Base-by-base conservation (phyloP, 306 rosid species). In the Prunus salicina region DNA sequence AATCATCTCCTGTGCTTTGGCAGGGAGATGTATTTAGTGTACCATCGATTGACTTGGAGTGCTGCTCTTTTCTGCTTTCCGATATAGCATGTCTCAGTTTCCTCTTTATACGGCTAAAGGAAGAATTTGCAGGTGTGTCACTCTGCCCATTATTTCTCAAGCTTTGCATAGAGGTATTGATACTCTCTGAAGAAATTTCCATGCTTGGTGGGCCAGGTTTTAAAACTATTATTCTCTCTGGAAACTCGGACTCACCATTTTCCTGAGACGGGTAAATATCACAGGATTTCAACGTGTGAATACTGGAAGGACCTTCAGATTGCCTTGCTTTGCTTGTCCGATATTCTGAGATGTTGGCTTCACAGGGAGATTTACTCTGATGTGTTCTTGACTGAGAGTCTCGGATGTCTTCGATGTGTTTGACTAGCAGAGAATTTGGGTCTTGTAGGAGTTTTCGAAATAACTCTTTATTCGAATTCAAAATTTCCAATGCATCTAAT, bases 381-480 rank as follows among this genome's bases (percentile, higher is more conserved):
- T 73, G 74, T 55, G 84, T 82, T 74, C 77, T 83, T 73, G 52
- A 74, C 67, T 85, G 87, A 76, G 90, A 76, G 61, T 83, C 86
- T 43, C 52, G 74, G 4, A 76, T 72, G 77, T 84, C 85, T 58
- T 88, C 85, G 7, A 88, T 85, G 81, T 82, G 88, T 79, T 91
- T 91, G 20, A 82, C 93, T 70, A 89, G 38, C 72, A 90, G 67
- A 73, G 97, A 90, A 76, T 84, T 86, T 4, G 96, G 96, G 74
- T 94, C 97, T 62, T 90, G 90, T 61, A 90, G 82, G 82, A 90
- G 89, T 72, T 87, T 84, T 52, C 83, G 46, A 78, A 91, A 88
- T 60, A 91, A 81, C 27, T 91, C 91, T 85, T 85, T 90, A 83
- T 94, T 94, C 14, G 91, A 86, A 78, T 86, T 82, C 79, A 87